Evolutionary conservation across 2,329 filamentous ascomycete genomes (phyloP).

Genomic region (Xylaria sp.): DNA sequence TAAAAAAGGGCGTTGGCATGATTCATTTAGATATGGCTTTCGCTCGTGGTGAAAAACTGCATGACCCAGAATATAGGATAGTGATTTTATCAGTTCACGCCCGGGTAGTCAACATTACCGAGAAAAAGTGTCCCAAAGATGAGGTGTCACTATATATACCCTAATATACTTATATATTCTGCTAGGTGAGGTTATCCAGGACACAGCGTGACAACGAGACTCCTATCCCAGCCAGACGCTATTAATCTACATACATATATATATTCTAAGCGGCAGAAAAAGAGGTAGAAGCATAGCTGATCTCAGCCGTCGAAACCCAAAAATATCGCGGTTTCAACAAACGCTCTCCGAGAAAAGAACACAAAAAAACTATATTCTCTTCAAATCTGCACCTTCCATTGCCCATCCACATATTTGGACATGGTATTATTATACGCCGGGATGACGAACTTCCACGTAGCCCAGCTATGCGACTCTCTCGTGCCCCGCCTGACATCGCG

Average conservation of each 20-base stretch:
- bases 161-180: too few species aligned
- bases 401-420: not conserved
- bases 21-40: not conserved
- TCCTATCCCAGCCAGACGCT: too few species aligned
- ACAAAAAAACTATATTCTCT: not conserved
- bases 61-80: not conserved
- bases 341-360: not conserved
- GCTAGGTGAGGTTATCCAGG: too few species aligned
- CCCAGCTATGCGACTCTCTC: not conserved
- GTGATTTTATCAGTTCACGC: too few species aligned
- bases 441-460: not conserved
- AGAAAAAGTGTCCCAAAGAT: too few species aligned
- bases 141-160: too few species aligned
- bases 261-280: not conserved
- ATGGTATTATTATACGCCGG: not conserved
- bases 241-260: too few species aligned
- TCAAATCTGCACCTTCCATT: not conserved
- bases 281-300: not conserved
- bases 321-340: too few species aligned
- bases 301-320: too few species aligned
- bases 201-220: too few species aligned
- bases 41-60: not conserved
- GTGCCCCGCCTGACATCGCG: not conserved
- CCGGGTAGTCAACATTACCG: too few species aligned
- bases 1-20: conserved; percentile 1